Conservation (phyloP, 495 filamentous ascomycete species). For the Paragyromitra xinjiangensis region DNA sequence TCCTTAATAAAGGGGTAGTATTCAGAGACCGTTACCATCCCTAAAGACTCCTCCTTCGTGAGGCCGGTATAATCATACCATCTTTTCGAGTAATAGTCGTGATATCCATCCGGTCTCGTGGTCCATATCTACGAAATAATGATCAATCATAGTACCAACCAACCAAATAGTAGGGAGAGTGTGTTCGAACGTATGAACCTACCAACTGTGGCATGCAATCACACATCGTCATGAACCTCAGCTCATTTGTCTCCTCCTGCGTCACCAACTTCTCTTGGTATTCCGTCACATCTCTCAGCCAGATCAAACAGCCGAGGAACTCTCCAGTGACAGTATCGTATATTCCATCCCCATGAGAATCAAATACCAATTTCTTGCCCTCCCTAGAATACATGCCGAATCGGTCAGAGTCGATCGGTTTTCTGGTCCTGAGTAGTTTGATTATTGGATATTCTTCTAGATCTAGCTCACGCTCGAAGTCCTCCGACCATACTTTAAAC, state of each 20-base stretch:
- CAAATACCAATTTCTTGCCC: conserved; percentile 64
- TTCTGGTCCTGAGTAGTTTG: conserved; percentile 66
- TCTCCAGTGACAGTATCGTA: conserved; percentile 69
- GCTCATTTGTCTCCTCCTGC: conserved; percentile 70
- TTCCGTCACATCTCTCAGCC: conserved; percentile 72
- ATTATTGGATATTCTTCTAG: conserved; percentile 70
- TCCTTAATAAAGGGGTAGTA: background rate
- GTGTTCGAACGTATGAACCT: conserved; percentile 27
- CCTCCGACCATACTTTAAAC: conserved; percentile 68
- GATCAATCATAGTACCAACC: conserved; percentile 12
- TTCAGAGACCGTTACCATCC: conserved; percentile 49
- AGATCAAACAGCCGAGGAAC: conserved; percentile 72
- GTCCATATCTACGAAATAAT: conserved; percentile 65
- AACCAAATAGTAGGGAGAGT: conserved; percentile 5
- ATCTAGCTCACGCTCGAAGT: conserved; percentile 68
- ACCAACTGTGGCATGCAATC: conserved; percentile 75
- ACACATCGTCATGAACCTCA: conserved; percentile 73
- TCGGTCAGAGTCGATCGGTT: conserved; percentile 64
- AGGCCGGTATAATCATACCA: conserved; percentile 79
- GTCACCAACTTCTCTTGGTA: conserved; percentile 67
- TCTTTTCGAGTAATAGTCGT: conserved; percentile 73
- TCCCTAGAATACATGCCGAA: conserved; percentile 67
- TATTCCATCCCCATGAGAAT: conserved; percentile 69
- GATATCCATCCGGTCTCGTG: conserved; percentile 65
- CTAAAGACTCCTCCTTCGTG: conserved; percentile 64